A percentile compares a stretch with the other conserved stretches of the same genome.
These are phyloP conservation scores for Verticillium isaacii DNA, from an alignment of 2,329 filamentous ascomycete species.

Conservation along the genomic window DNA sequence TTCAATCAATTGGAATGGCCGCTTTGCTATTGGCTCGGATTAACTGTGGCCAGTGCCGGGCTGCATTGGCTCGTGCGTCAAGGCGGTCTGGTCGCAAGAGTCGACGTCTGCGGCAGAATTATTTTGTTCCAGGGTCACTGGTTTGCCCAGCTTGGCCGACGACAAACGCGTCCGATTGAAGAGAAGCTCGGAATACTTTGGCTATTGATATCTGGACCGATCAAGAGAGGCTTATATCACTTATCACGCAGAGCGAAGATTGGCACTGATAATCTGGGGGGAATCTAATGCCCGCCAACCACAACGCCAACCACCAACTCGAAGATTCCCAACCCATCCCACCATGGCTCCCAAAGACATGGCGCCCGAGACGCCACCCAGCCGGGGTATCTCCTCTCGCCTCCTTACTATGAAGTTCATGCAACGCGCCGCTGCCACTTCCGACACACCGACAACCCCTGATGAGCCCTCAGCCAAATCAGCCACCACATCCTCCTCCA, in stretches of 20 bases:
- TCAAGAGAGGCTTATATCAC: background rate
- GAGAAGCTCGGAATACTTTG: background rate
- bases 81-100: background rate
- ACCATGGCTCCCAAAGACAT: conserved; percentile 20
- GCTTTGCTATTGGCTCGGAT: conserved; percentile 1
- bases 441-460: conserved; percentile 34
- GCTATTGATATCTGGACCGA: background rate
- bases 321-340: background rate
- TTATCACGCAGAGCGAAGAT: too few species aligned
- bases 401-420: conserved; percentile 97
- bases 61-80: background rate
- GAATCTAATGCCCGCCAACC: too few species aligned
- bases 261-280: too few species aligned
- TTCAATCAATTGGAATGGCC: conserved; percentile 3
- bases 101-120: background rate
- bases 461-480: conserved; percentile 34
- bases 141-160: background rate
- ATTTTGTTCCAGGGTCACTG: background rate
- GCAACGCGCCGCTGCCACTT: conserved; percentile 71
- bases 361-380: conserved; percentile 49
- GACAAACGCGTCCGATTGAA: too few species aligned
- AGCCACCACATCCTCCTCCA: conserved; percentile 38
- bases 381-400: conserved; percentile 71
- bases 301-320: too few species aligned
- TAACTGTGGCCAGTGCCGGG: background rate